Conservation (phyloP, 331 rosid genomes). For the Phaseolus coccineus region DNA sequence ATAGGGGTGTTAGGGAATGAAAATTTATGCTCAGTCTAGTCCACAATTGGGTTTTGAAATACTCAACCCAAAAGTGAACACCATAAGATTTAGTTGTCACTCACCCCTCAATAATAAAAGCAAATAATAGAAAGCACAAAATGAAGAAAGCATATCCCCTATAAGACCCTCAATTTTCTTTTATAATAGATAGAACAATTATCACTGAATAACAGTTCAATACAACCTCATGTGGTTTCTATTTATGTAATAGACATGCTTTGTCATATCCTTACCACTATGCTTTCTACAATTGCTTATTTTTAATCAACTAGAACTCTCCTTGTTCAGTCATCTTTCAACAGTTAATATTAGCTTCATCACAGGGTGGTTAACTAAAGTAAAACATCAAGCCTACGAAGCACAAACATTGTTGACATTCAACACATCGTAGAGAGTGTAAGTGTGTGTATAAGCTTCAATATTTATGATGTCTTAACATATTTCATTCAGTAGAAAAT, state of each 20-base stretch:
- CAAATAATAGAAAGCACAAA: not conserved
- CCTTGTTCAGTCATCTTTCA: not conserved
- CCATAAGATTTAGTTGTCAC: not conserved
- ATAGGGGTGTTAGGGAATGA: constrained; percentile 11
- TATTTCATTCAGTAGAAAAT: not conserved
- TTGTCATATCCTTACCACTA: not conserved
- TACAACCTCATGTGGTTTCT: not conserved
- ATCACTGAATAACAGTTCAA: not conserved
- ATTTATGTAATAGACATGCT: not conserved
- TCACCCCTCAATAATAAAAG: not conserved
- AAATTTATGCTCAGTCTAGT: constrained; percentile 4
- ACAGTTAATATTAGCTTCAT: not conserved
- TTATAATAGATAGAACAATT: not conserved
- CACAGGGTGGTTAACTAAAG: not conserved
- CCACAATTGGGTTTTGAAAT: not conserved
- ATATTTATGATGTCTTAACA: not conserved
- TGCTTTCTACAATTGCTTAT: not conserved
- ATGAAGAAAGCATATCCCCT: not conserved
- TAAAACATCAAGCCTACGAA: not conserved
- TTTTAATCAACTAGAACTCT: not conserved
- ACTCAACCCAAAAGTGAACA: not conserved
- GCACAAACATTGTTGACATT: not conserved
- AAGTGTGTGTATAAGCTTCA: not conserved
- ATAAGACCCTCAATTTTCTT: not conserved
- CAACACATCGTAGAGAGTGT: not conserved